Evolutionary conservation across 2,329 filamentous ascomycete genomes (phyloP).

Genomic region (Sarocladium brachiariae): DNA sequence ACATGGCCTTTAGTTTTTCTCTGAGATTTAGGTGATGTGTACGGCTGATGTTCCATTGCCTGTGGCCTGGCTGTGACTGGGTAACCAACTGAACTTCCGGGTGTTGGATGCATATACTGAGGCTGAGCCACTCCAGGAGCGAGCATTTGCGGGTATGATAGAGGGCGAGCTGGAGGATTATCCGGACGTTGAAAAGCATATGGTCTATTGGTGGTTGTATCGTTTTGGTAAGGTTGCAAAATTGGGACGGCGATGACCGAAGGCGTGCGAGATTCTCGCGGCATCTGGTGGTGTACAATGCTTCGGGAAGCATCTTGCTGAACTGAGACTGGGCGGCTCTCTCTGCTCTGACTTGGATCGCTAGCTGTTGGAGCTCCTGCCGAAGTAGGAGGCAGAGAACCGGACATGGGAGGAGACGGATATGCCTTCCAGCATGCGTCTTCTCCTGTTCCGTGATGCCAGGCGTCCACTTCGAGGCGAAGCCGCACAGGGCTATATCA

Average conservation of each 20-base stretch:
- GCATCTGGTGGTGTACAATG: constrained; percentile 18
- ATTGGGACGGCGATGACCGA: background rate
- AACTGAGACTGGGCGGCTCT: constrained; percentile 35
- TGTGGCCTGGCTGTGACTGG: constrained; percentile 24
- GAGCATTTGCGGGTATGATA: constrained; percentile 9
- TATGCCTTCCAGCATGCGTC: constrained; percentile 54
- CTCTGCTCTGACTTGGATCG: constrained; percentile 41
- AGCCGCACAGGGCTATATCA: constrained; percentile 47
- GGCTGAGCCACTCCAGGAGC: constrained; percentile 15
- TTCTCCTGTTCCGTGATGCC: constrained; percentile 42
- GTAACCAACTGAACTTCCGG: constrained; percentile 16
- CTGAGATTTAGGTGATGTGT: constrained; percentile 52
- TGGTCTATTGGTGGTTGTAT: background rate
- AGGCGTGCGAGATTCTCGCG: constrained; percentile 17
- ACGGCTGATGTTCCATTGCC: constrained; percentile 37
- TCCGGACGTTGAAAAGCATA: constrained; percentile 10
- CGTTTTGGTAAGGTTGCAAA: background rate
- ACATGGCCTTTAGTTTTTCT: constrained; percentile 74
- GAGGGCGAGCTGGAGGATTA: constrained; percentile 2
- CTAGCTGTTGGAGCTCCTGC: constrained; percentile 51
- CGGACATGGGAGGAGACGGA: constrained; percentile 70
- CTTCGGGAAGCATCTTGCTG: constrained; percentile 45
- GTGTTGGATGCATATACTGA: constrained; percentile 17
- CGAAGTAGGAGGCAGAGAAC: constrained; percentile 52
- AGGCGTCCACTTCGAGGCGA: constrained; percentile 30